phyloP scores from a whole-genome alignment of 768 basidiomycete species.

The Terana coerulea region DNA sequence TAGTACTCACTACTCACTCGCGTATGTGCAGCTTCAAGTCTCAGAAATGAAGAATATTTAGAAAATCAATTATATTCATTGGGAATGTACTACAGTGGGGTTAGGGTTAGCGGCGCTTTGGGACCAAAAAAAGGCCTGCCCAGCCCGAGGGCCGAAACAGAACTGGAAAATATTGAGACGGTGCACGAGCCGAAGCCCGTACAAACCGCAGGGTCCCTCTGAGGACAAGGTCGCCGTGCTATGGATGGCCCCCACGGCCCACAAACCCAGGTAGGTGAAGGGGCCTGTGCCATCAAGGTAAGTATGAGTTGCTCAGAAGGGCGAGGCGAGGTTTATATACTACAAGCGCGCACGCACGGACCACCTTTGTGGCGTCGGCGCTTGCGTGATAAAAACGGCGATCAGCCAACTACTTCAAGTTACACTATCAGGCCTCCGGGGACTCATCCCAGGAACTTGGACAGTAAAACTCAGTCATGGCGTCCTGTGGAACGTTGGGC shows the following conservation, averaged over 20 bases:
- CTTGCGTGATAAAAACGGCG: too few relatives aligned
- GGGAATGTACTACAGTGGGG: too few relatives aligned
- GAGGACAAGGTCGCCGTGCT: conserved; percentile 48
- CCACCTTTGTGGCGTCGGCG: conserved; percentile 6
- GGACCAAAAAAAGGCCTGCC: conserved; percentile 16
- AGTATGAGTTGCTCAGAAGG: conserved; percentile 12
- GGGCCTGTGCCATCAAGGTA: conserved; percentile 19
- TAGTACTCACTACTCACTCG: too few relatives aligned
- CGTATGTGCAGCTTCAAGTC: too few relatives aligned
- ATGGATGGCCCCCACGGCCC: conserved; percentile 29
- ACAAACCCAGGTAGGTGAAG: conserved; percentile 24
- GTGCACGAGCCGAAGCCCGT: conserved; percentile 35
- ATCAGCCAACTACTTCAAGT: too few relatives aligned
- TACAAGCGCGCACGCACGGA: conserved; percentile 3
- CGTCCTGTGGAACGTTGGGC: too few relatives aligned
- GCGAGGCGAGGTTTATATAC: conserved; percentile 3
- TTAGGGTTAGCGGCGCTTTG: conserved; percentile 11
- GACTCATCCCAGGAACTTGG: too few relatives aligned
- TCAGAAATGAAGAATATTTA: too few relatives aligned
- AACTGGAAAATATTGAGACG: conserved; percentile 38
- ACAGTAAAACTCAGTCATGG: too few relatives aligned
- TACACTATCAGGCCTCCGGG: too few relatives aligned
- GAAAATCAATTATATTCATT: too few relatives aligned
- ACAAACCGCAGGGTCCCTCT: conserved; percentile 39
- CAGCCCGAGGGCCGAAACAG: conserved; percentile 33